phyloP scores from a whole-genome alignment of 2,329 filamentous ascomycete species.

The Fusarium sp. region DNA sequence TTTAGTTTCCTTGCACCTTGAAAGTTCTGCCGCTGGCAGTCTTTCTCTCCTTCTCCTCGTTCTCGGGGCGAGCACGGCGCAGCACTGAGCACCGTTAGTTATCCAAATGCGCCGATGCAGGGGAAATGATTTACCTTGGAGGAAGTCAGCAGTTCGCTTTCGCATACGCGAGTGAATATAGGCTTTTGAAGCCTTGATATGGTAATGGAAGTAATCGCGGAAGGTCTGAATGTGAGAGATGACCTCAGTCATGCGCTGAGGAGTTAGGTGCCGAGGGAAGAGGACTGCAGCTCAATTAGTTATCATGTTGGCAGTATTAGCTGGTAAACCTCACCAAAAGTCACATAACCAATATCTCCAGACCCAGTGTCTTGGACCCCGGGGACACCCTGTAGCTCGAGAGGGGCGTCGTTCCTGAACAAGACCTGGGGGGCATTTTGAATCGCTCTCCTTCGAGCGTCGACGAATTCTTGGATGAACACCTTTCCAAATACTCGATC shows the following conservation, averaged over 20 bases:
- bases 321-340: conserved; percentile 76
- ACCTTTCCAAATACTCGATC: conserved; percentile 98
- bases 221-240: conserved; percentile 99
- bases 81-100: conserved; percentile 71
- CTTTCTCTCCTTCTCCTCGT: conserved; percentile 97
- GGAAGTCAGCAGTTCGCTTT: conserved; percentile 95
- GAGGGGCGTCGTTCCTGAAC: conserved; percentile 91
- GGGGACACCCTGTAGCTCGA: conserved; percentile 87
- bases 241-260: conserved; percentile 89
- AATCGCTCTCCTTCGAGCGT: conserved; percentile 91
- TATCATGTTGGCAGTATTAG: not conserved
- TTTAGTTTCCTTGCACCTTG: conserved; percentile 60
- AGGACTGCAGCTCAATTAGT: conserved; percentile 69
- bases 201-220: conserved; percentile 99
- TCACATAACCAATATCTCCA: conserved; percentile 95
- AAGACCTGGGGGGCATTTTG: conserved; percentile 98
- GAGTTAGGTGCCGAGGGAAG: conserved; percentile 93
- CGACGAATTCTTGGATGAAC: conserved; percentile 98
- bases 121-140: conserved; percentile 78
- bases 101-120: not conserved
- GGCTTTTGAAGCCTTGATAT: conserved; percentile 99
- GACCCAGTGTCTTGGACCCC: conserved; percentile 81
- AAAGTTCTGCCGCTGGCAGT: conserved; percentile 97
- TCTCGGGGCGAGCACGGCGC: conserved; percentile 92
- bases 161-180: conserved; percentile 99